Conservation (phyloP, 176 grass and related monocot genomes). For the Metroxylon sagu region DNA sequence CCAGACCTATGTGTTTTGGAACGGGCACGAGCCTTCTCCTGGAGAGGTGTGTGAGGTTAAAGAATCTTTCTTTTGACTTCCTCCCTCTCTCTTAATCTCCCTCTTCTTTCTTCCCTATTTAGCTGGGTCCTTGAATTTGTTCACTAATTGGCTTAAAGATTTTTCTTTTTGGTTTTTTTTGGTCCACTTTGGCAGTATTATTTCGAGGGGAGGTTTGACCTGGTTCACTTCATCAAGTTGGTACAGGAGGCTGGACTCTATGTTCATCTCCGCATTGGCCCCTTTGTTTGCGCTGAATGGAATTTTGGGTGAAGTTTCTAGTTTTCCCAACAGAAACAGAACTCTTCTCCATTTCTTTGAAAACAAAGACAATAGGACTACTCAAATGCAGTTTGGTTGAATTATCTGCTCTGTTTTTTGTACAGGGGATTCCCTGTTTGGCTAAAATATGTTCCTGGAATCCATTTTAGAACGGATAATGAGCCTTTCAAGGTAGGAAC, state of each 20-base stretch:
- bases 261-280: constrained; percentile 93
- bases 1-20: constrained; percentile 99
- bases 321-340: background rate
- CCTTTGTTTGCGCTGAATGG: constrained; percentile 97
- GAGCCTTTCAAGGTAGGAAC: constrained; percentile 90
- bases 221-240: constrained; percentile 90
- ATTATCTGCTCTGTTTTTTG: constrained; percentile 4
- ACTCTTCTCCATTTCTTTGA: no score
- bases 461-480: constrained; percentile 97
- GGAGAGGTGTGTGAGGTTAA: constrained; percentile 47
- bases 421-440: constrained; percentile 94
- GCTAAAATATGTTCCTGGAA: constrained; percentile 95
- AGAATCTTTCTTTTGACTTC: constrained; percentile 1
- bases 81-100: background rate
- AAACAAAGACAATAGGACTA: no score
- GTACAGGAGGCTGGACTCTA: constrained; percentile 72
- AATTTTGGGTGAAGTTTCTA: constrained; percentile 72
- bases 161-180: no score
- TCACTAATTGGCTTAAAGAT: no score
- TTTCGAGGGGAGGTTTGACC: constrained; percentile 92
- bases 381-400: no score
- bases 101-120: background rate
- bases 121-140: no score
- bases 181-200: no score
- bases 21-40: constrained; percentile 83